Evolutionary conservation across 768 basidiomycete species (phyloP), one percentile per base, ranked within the genome.

Genomic region (Lactarius tabidus): DNA sequence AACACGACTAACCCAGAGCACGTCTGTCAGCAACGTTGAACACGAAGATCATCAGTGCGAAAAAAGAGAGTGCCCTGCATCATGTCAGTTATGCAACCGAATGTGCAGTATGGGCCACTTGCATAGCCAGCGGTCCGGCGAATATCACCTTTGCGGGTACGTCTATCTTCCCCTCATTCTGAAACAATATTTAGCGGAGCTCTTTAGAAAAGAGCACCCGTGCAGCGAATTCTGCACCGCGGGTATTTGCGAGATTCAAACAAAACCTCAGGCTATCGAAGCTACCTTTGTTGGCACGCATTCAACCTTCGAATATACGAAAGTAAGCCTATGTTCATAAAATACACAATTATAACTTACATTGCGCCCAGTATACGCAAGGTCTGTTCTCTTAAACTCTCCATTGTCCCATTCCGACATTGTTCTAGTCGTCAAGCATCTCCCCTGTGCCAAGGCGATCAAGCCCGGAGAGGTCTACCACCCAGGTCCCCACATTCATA

Each of bases 241-340:
- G 1, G 85, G 86, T 3, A 82, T 81, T 18, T 87, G 85, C 63
- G 77, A 84, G 57, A 85, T 87, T 15, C 80, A 85, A 58, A 84
- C 81, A 0, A 77, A 79, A 0, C 85, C 85, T 1, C 81, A 83
- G 62, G 81, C 84, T 0, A 80, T 87, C 39, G 82, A 85, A 69
- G 82, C 84, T 8, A 85, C 84, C 0, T 87, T 86, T 69, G 81
- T 79, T 0, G 86, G 86, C 1, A 75, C 72, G 60, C 82, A 86
- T 59, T 82, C 84, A 65, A 84, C 81, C 0, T 87, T 85, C 69
- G 80, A 83, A 69, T 87, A 84, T 59, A 87, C 86, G 0, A 87
- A 86, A 78, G 85, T 83, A 58, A n/a, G 38, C 12, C 5, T 38
- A 15, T 15, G 14, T 38, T 38, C 5, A 15, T 38, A 38, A 14